Percentiles rank a stretch among this genome's conserved stretches.
These are phyloP conservation scores for Arthrobotrys sinensis DNA, from an alignment of 2,329 filamentous ascomycete genomes.

Conservation along the genomic window DNA sequence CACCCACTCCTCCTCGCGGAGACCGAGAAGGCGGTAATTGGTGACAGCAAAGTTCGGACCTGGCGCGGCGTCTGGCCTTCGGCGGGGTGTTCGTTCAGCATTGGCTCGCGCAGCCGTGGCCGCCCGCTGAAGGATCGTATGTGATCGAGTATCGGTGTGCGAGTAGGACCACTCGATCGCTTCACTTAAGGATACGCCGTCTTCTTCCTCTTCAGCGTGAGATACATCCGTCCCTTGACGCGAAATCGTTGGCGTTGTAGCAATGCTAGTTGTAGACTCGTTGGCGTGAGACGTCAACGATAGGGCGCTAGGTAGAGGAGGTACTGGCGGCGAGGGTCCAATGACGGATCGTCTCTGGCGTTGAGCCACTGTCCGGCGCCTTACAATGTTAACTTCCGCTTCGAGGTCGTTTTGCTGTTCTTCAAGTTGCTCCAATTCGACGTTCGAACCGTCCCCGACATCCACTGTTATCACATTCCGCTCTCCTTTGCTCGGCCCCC, in stretches of 20 bases:
- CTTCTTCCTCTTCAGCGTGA: constrained; percentile 55
- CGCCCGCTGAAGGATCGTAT: constrained; percentile 62
- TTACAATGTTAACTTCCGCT: constrained; percentile 83
- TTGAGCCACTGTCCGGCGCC: constrained; percentile 80
- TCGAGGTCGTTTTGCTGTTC: constrained; percentile 83
- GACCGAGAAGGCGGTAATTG: constrained; percentile 59
- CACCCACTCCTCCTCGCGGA: constrained; percentile 63
- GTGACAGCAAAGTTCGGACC: constrained; percentile 62
- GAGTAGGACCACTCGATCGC: constrained; percentile 64
- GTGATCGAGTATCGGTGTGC: constrained; percentile 63
- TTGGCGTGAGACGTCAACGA: constrained; percentile 30
- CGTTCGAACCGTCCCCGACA: constrained; percentile 74
- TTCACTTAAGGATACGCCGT: constrained; percentile 61
- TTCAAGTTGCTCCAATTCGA: constrained; percentile 77
- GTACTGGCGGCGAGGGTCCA: constrained; percentile 47
- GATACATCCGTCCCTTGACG: constrained; percentile 41
- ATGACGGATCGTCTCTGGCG: constrained; percentile 65
- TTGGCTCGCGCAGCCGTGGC: constrained; percentile 62
- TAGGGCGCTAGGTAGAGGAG: constrained; percentile 16
- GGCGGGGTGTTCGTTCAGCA: constrained; percentile 60
- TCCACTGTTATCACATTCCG: constrained; percentile 78
- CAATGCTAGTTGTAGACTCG: constrained; percentile 30
- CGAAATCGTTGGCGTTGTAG: constrained; percentile 26
- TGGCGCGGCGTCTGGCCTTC: constrained; percentile 62
- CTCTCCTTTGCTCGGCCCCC: constrained; percentile 73